These are phyloP conservation scores for Cynara cardunculus DNA, from an alignment of 129 eudicot species.

Conservation along the genomic window DNA sequence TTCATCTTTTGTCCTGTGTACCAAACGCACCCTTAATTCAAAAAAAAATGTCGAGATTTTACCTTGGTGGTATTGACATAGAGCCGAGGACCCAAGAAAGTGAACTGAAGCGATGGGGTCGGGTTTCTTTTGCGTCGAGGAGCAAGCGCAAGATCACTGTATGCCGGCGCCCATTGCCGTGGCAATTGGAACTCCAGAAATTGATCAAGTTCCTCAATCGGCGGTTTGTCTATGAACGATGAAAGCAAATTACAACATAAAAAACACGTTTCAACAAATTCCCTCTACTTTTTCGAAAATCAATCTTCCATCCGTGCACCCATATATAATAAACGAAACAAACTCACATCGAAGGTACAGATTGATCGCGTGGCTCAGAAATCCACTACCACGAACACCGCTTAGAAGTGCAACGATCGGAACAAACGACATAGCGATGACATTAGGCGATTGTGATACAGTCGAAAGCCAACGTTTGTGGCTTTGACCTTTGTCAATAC, in stretches of 20 bases:
- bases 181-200: constrained; percentile 94
- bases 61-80: constrained; percentile 88
- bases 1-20: too few species aligned
- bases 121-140: constrained; percentile 69
- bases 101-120: constrained; percentile 78
- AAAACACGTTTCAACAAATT: not conserved
- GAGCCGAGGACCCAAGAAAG: constrained; percentile 84
- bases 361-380: constrained; percentile 91
- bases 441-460: constrained; percentile 81
- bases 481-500: constrained; percentile 77
- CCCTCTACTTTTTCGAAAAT: not conserved
- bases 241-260: not conserved
- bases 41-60: constrained; percentile 7
- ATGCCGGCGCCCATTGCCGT: constrained; percentile 96
- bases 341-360: constrained; percentile 90
- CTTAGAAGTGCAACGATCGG: constrained; percentile 82
- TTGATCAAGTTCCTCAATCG: constrained; percentile 82
- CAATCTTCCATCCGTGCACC: not conserved
- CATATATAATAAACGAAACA: not conserved
- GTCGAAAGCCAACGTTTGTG: constrained; percentile 92
- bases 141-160: constrained; percentile 87
- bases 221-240: constrained; percentile 75
- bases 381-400: constrained; percentile 92
- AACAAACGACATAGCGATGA: constrained; percentile 86
- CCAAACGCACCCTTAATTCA: not conserved